Conservation (phyloP, 129 eudicot species). For the Escallonia rubra region DNA sequence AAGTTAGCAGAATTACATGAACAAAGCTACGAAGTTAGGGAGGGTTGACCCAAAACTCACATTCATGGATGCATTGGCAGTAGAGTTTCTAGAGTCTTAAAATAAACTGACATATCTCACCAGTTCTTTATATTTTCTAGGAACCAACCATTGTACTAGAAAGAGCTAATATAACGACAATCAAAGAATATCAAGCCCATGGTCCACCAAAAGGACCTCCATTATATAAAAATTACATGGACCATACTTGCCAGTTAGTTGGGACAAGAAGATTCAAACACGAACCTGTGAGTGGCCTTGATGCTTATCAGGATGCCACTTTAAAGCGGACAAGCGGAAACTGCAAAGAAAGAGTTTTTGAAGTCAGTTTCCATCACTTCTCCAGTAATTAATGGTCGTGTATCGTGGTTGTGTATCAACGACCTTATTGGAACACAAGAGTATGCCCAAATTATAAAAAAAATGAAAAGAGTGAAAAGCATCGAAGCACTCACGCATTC, state of each 20-base stretch:
- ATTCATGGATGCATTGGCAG: too few species aligned
- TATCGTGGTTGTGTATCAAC: neutral
- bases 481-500: conserved; percentile 66
- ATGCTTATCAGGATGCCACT: conserved; percentile 98
- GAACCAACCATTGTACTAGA: too few species aligned
- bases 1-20: too few species aligned
- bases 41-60: too few species aligned
- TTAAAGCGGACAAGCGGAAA: conserved; percentile 83
- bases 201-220: neutral
- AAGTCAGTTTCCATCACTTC: neutral
- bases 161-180: neutral
- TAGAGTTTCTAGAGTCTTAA: too few species aligned
- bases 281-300: conserved; percentile 80
- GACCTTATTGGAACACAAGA: neutral
- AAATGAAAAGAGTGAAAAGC: neutral
- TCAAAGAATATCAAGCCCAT: neutral
- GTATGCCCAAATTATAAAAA: neutral
- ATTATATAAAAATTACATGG: neutral
- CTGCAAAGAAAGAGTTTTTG: conserved; percentile 35
- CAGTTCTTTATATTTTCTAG: too few species aligned
- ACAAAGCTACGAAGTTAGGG: too few species aligned
- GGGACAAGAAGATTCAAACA: neutral
- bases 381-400: neutral
- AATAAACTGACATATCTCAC: too few species aligned
- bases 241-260: neutral